Evolutionary conservation across 225 moss, liverwort and hornwort species (phyloP), one percentile per base, ranked within the genome.

Genomic region (Climacium dendroides): DNA sequence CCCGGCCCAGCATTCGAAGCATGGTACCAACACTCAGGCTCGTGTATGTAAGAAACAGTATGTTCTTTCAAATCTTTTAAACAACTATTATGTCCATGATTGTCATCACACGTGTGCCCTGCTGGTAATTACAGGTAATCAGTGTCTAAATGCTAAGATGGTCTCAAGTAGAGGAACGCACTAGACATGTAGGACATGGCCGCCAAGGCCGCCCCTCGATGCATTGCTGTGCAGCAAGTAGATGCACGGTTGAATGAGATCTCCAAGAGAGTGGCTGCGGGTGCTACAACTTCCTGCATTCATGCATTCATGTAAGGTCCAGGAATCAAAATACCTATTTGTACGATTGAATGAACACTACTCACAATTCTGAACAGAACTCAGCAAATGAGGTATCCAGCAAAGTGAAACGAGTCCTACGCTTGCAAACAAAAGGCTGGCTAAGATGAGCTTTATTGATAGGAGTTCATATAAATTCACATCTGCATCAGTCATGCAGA

Each of bases 171-270:
- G 52, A 81, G 87, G 53, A 81, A 94, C 96, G 83, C 74, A 97
- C 97, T 95, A 75, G 96, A 97, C 95, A 97, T 97, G 87, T 96
- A 94, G 35, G 97, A 97, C 97, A 97, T 96, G 50, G 97, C 95
- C 73, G 96, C 92, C 85, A 96, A 90, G 73, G 97, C 96, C 91
- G 97, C 97, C 66, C 96, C 97, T 58, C 97, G 94, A 89, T 97
- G 97, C 97, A 97, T 96, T 75, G 97, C 97, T 89, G 97, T 97
- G 88, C 97, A 97, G 93, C 97, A 96, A 90, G 96, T 95, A 85
- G 97, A 93, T 65, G 97, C 97, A 83, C 95, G 95, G 77, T 96
- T 95, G 83, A 97, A 97, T 63, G 96, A 97, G 86, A 92, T 90
- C 90, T 97, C 97, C 91, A 97, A 83, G 74, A 96, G 93, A 69